phyloP scores from a whole-genome alignment of 192 early-diverging fungal species.

The Linderina pennispora region DNA sequence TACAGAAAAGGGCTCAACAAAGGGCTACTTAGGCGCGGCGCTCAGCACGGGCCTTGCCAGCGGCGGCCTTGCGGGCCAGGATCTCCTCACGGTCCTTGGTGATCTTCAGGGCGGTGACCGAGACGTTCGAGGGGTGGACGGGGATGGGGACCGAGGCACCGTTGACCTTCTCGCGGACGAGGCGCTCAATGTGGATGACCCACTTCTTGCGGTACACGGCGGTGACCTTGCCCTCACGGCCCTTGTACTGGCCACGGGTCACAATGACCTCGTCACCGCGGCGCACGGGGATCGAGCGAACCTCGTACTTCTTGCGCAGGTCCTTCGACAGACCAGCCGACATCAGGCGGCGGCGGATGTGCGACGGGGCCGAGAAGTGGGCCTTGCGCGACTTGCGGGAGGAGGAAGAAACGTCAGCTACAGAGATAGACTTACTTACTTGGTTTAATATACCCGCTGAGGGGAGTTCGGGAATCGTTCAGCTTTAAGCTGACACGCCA shows the following conservation, averaged over 20 bases:
- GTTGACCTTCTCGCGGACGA: constrained; percentile 97
- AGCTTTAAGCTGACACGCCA: too few species aligned
- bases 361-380: constrained; percentile 96
- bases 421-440: background rate
- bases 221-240: constrained; percentile 93
- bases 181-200: constrained; percentile 97
- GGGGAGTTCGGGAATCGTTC: too few species aligned
- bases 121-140: constrained; percentile 98
- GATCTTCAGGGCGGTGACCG: constrained; percentile 90
- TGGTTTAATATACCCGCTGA: too few species aligned
- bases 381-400: constrained; percentile 94
- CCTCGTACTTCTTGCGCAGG: constrained; percentile 92
- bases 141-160: constrained; percentile 85
- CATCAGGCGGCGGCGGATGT: constrained; percentile 95
- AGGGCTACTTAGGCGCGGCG: constrained; percentile 34
- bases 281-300: constrained; percentile 95
- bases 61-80: constrained; percentile 79
- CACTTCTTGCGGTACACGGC: constrained; percentile 99
- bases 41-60: constrained; percentile 26
- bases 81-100: constrained; percentile 94
- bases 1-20: too few species aligned
- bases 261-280: constrained; percentile 97
- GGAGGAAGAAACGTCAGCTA: constrained; percentile 81
- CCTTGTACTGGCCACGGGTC: constrained; percentile 94
- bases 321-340: constrained; percentile 96